Evolutionary conservation across 768 basidiomycete species (phyloP).

Genomic region (Xerocomellus intermedius): DNA sequence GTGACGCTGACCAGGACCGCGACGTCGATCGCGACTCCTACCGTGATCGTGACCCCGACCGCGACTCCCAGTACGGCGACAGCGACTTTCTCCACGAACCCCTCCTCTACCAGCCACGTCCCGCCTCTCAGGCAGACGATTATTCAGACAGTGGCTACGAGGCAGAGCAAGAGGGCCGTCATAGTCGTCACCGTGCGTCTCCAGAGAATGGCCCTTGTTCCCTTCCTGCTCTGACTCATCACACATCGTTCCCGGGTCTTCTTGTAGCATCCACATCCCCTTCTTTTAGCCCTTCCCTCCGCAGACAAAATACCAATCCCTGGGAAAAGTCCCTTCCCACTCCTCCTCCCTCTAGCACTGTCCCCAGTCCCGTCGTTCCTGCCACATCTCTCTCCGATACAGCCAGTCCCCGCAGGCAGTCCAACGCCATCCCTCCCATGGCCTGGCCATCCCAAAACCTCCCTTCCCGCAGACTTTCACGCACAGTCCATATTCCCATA

Average conservation of each 20-base stretch:
- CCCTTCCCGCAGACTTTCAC: slow-evolving; percentile 78
- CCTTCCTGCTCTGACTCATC: slow-evolving; percentile 50
- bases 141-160: slow-evolving; percentile 85
- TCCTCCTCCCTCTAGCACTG: slow-evolving; percentile 53
- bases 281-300: slow-evolving; percentile 60
- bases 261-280: slow-evolving; percentile 66
- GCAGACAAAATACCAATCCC: slow-evolving; percentile 62
- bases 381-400: slow-evolving; percentile 61
- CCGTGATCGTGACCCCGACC: slow-evolving; percentile 49
- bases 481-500: slow-evolving; percentile 74
- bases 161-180: slow-evolving; percentile 58
- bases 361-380: slow-evolving; percentile 62
- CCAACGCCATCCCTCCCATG: slow-evolving; percentile 46
- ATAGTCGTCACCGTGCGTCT: slow-evolving; percentile 77
- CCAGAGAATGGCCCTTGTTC: slow-evolving; percentile 40
- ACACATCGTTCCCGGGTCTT: slow-evolving; percentile 53
- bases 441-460: slow-evolving; percentile 56
- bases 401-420: slow-evolving; percentile 63
- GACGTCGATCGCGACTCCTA: slow-evolving; percentile 62
- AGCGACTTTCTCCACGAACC: slow-evolving; percentile 58
- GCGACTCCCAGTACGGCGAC: slow-evolving; percentile 58
- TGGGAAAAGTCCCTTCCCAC: slow-evolving; percentile 57
- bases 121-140: slow-evolving; percentile 62
- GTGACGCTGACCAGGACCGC: slow-evolving; percentile 65
- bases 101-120: slow-evolving; percentile 56